Evolutionary conservation across 2,329 filamentous ascomycete species (phyloP), one percentile per base, ranked within the genome.

Genomic region (Alternaria hordeiaustralica): DNA sequence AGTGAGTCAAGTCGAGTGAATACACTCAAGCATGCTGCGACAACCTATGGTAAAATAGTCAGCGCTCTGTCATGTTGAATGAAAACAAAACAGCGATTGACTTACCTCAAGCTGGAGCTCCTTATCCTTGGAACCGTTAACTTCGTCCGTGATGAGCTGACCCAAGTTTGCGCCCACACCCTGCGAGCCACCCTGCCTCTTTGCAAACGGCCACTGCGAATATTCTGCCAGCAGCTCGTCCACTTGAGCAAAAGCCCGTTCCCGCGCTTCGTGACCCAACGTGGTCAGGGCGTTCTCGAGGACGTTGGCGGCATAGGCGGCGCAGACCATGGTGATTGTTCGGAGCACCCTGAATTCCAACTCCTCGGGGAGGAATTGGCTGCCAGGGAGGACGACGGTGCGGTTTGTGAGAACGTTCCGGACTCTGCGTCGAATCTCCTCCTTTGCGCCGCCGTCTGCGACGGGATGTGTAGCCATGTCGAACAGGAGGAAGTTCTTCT

Each of bases 401-500:
- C 96, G 91, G 83, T 94, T 94, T 65, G 93, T 97, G 70, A 97
- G 90, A 64, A 98, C 89, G 79, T 92, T 97, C 78, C 95, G 91
- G 70, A 98, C 95, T 74, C 96, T 91, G 78, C 92, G 90, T 75
- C 96, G 89, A 76, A 99, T 96, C 84, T 99, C 96, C 78, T 98
- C 96, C 85, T 99, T 99, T 76, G 96, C 96, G 76, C 93, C 95
- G 70, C 94, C 92, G 76, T 99, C 96, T 68, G 94, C 95, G 62
- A 99, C 94, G 45, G 96, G 96, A 81, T 99, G 96, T 69, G 96
- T 99, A 61, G 96, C 96, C 96, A 99, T 99, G 84, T 99, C 96
- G 85, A 99, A 99, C 69, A 99, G 92, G 69, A 99, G 88, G 85
- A 99, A 99, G 86, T 99, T 99, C 83, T 94, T 93, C 86, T 99